These are phyloP conservation scores for Neoscytalidium dimidiatum DNA, from an alignment of 2,329 filamentous ascomycete genomes.

Conservation along the genomic window DNA sequence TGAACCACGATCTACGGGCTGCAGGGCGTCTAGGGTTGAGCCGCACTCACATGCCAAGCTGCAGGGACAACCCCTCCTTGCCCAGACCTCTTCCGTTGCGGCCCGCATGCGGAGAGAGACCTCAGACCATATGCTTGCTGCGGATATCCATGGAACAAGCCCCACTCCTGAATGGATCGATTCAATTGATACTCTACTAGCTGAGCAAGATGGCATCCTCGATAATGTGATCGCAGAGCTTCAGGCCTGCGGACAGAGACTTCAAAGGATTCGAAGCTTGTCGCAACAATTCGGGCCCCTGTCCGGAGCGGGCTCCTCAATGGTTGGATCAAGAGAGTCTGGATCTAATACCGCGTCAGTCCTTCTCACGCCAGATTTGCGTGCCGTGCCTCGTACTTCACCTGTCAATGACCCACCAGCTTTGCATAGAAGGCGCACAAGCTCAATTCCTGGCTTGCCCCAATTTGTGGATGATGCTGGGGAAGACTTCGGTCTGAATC, in stretches of 20 bases:
- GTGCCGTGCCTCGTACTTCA: not conserved
- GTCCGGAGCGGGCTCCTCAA: slow-evolving; percentile 29
- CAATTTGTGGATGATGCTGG: slow-evolving; percentile 39
- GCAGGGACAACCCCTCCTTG: slow-evolving; percentile 19
- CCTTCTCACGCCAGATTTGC: slow-evolving; percentile 17
- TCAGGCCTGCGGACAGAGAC: slow-evolving; percentile 22
- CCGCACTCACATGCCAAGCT: not conserved
- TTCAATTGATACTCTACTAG: slow-evolving; percentile 41
- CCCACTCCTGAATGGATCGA: slow-evolving; percentile 23
- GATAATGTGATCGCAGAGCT: slow-evolving; percentile 43
- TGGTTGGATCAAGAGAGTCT: slow-evolving; percentile 24
- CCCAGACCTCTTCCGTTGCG: not conserved
- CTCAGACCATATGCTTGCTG: not conserved
- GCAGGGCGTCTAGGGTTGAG: not conserved
- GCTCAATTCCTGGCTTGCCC: slow-evolving; percentile 37
- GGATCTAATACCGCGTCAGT: not conserved
- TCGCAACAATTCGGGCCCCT: slow-evolving; percentile 15
- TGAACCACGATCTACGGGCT: not conserved
- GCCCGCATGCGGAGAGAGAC: slow-evolving; percentile 17
- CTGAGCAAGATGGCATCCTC: slow-evolving; percentile 42
- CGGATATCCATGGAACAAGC: slow-evolving; percentile 37
- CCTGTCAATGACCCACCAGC: slow-evolving; percentile 32
- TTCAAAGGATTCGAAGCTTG: not conserved
- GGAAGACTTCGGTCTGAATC: slow-evolving; percentile 37
- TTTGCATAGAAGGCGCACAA: slow-evolving; percentile 27